Base-by-base conservation (phyloP, 345 rosid species). In the Tarenaya hassleriana region DNA sequence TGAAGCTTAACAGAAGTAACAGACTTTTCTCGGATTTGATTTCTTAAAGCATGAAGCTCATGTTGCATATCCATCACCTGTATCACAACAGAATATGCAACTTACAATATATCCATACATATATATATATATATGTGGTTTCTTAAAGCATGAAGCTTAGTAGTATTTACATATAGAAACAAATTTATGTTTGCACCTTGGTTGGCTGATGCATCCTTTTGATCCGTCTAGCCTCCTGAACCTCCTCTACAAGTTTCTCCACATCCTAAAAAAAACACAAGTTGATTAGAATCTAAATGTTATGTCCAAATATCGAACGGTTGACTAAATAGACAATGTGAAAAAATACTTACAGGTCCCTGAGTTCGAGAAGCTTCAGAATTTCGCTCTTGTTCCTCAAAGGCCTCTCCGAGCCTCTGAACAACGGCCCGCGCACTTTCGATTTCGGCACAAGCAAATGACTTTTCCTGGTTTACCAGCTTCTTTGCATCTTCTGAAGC, bases 401-500 rank as follows among this genome's bases (percentile, higher is more conserved):
- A 77, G 51, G 91, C 95, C 76, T 85, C 88, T 46, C 98, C 97
- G 66, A 92, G 82, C 50, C 82, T 84, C 61, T 79, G 85, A 52
- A 88, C 98, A 19, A 92, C 88, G 2, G 87, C 97, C 60, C 95
- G 79, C 2, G 96, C 98, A 77, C 94, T 92, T 71, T 92, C 98
- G 14, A 92, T 85, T 75, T 92, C 98, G 75, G 94, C 98, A 78
- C 97, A 92, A 66, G 98, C 94, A 51, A 85, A 92, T 57, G 98
- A 92, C 21, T 88, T 92, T 70, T 92, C 98, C 48, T 88, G 97
- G 68, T 71, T 88, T 16, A 92, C 97, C 61, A 92, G 72, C 66
- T 88, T 92, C 69, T 92, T 92, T 66, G 95, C 98, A 80, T 92
- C 98, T 77, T 92, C 97, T 50, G 98, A 79, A 59, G 98, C 84